Evolutionary conservation across 2,329 filamentous ascomycete species (phyloP), one percentile per base, ranked within the genome.

Genomic region (Stagonosporopsis chrysanthemi): DNA sequence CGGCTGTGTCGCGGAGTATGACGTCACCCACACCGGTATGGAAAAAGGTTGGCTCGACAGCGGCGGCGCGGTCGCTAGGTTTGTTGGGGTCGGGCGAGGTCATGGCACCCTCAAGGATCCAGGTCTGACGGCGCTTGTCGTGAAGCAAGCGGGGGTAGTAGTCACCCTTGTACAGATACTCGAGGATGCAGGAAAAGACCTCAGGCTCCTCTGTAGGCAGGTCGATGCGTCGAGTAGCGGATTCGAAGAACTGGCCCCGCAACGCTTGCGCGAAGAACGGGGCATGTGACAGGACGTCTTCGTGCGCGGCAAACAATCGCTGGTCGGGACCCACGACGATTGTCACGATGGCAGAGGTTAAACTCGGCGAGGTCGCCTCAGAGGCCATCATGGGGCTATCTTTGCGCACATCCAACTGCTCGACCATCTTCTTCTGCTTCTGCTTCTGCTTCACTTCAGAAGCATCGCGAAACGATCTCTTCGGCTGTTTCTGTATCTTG

Each of bases 131-230:
- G 78, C 88, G 88, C 84, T 90, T 92, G 85, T 91, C 90, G 78
- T 92, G 91, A 68, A 96, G 75, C 81, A 97, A 84, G 78, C 92
- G 90, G 54, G 93, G 93, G 78, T 90, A 95, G 81, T 96, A 97
- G 84, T 96, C 92, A 67, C 91, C 92, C 83, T 96, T 96, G 88
- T 97, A 97, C 67, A 97, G 87, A 78, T 93, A 97, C 82, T 97
- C 93, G 81, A 97, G 91, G 72, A 97, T 84, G 73, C 90, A 93
- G 76, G 92, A 96, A 79, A 97, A 91, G 77, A 96, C 86, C 83
- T 96, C 92, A 68, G 93, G 92, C 82, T 96, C 91, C 84, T 87
- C 86, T 68, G 86, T 83, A 85, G 90, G 82, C 83, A 90, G 82
- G 86, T 89, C 78, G 86, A 92, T 86, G 86, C 91, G 86, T 82